Evolutionary conservation across 306 rosid genomes (phyloP).

Genomic region (Begonia masoniana): DNA sequence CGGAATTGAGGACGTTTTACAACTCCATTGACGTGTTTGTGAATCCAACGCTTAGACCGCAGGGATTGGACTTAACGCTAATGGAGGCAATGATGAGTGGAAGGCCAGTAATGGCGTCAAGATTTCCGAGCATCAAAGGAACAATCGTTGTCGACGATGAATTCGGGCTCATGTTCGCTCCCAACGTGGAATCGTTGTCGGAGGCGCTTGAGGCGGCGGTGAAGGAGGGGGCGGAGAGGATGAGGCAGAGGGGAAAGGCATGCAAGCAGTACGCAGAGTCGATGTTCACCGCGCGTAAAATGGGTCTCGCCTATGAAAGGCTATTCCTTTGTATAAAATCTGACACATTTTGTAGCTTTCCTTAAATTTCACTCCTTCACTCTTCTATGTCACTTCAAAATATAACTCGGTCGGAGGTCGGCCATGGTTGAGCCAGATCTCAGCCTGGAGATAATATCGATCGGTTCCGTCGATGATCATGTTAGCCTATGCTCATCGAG

Average conservation of each 20-base stretch:
- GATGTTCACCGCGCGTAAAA: conserved; percentile 76
- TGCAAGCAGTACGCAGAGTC: conserved; percentile 53
- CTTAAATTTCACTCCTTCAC: conserved; percentile 13
- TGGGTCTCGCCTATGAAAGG: conserved; percentile 88
- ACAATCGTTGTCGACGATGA: conserved; percentile 67
- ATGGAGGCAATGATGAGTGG: conserved; percentile 98
- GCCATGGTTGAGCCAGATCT: too few relatives aligned
- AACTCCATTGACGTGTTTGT: conserved; percentile 73
- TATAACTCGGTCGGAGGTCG: too few relatives aligned
- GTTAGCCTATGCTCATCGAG: too few relatives aligned
- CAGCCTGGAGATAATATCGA: too few relatives aligned
- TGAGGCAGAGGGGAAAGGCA: conserved; percentile 55
- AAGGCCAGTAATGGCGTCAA: conserved; percentile 74
- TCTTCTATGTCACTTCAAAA: not conserved
- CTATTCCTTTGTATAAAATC: conserved; percentile 66
- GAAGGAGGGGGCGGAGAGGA: conserved; percentile 53
- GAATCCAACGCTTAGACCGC: conserved; percentile 86
- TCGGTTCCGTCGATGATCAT: too few relatives aligned
- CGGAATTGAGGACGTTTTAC: conserved; percentile 54
- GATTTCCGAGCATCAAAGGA: conserved; percentile 86
- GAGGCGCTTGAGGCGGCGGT: conserved; percentile 58
- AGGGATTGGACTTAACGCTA: conserved; percentile 83
- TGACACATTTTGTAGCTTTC: conserved; percentile 50
- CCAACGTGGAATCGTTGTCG: conserved; percentile 60
- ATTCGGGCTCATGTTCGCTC: conserved; percentile 74